Conservation (phyloP, 768 basidiomycete species). For the Tulasnella calospora region DNA sequence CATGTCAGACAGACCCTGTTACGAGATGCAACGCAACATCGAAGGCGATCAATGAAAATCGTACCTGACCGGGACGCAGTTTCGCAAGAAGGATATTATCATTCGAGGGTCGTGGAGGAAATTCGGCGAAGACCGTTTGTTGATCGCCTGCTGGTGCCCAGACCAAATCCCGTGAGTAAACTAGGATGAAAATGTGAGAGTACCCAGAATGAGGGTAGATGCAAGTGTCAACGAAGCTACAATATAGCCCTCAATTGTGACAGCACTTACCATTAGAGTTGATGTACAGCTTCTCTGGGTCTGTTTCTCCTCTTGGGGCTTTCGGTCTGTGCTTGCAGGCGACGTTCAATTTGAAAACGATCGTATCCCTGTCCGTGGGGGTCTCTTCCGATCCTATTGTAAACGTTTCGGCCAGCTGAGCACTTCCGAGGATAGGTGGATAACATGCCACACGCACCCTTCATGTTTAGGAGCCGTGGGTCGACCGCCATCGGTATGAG, state of each 20-base stretch:
- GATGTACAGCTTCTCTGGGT: conserved; percentile 62
- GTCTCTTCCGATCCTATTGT: conserved; percentile 40
- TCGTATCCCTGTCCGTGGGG: conserved; percentile 83
- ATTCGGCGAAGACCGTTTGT: conserved; percentile 48
- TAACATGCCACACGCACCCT: conserved; percentile 19
- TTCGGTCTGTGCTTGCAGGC: conserved; percentile 58
- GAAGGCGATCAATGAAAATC: background rate
- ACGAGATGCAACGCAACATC: background rate
- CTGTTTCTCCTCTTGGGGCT: conserved; percentile 48
- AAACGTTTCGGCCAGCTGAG: background rate
- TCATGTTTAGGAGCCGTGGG: conserved; percentile 59
- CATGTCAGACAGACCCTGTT: background rate
- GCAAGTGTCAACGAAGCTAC: background rate
- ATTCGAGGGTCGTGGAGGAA: conserved; percentile 63
- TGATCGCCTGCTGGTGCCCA: conserved; percentile 88
- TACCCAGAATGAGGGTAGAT: background rate
- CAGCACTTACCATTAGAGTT: conserved; percentile 51
- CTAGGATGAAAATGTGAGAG: conserved; percentile 18
- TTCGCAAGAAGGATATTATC: conserved; percentile 85
- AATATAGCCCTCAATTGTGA: conserved; percentile 29
- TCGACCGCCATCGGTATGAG: conserved; percentile 85
- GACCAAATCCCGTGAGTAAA: conserved; percentile 42
- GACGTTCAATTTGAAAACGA: conserved; percentile 76
- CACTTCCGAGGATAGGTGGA: background rate
- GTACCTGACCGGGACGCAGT: conserved; percentile 78